Conservation (phyloP, 1,284 basidiomycete genomes). For the Melampsora larici-populina region DNA sequence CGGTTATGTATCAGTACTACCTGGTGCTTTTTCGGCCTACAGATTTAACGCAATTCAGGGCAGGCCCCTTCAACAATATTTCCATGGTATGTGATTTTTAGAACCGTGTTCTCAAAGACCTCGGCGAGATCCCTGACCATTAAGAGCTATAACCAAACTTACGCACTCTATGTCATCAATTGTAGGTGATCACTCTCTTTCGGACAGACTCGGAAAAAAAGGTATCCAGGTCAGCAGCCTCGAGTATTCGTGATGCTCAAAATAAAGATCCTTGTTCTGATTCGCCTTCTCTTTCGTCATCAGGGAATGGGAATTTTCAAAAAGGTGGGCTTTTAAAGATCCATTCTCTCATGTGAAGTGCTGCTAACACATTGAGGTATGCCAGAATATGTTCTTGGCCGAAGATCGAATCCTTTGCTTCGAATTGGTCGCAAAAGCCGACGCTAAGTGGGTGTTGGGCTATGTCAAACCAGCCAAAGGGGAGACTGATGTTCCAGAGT, state of each 20-base stretch:
- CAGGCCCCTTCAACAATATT: constrained; percentile 90
- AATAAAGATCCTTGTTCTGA: not conserved
- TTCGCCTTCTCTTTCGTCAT: not conserved
- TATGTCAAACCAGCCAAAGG: constrained; percentile 95
- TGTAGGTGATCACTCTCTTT: constrained; percentile 57
- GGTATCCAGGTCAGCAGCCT: constrained; percentile 65
- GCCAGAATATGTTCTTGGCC: constrained; percentile 65
- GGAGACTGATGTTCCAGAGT: constrained; percentile 86
- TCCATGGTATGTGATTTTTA: constrained; percentile 70
- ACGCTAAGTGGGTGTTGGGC: constrained; percentile 75
- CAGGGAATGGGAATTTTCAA: constrained; percentile 94
- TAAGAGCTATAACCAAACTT: not conserved
- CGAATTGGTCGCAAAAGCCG: constrained; percentile 86
- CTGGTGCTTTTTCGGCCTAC: constrained; percentile 95
- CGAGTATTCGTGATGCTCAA: not conserved
- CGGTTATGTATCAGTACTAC: constrained; percentile 90
- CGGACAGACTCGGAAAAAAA: constrained; percentile 84
- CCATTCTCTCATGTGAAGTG: not conserved
- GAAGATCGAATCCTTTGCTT: constrained; percentile 80
- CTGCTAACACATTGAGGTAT: not conserved
- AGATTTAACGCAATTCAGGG: constrained; percentile 86
- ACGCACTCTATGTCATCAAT: not conserved
- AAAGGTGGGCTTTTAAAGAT: constrained; percentile 53
- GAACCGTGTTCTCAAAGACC: not conserved
- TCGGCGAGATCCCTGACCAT: not conserved